Percentiles rank a stretch among this genome's conserved stretches.
phyloP scores from a whole-genome alignment of 139 green algal species.

The Picocystis salinarum region DNA sequence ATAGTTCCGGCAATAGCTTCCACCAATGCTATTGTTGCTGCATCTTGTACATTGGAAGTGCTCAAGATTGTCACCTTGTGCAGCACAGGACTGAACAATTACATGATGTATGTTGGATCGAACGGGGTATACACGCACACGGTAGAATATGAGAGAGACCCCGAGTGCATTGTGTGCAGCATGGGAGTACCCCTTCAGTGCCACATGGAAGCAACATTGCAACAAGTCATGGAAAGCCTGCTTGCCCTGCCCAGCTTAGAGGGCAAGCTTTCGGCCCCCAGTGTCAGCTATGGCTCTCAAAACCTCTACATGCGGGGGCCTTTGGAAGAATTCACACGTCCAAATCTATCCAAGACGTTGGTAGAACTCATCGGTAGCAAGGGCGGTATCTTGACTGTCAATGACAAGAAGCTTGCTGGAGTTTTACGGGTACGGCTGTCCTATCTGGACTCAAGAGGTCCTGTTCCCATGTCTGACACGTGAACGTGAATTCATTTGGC shows the following conservation, averaged over 20 bases:
- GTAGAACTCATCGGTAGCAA: constrained; percentile 25
- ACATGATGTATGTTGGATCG: constrained; percentile 64
- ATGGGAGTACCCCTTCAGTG: constrained; percentile 55
- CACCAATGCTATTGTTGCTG: constrained; percentile 92
- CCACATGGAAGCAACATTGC: constrained; percentile 8
- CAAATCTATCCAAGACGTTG: constrained; percentile 34
- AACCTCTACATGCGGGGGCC: constrained; percentile 78
- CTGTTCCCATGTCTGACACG: too few relatives aligned
- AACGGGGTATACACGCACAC: constrained; percentile 90
- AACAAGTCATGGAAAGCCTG: constrained; percentile 28
- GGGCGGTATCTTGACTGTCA: constrained; percentile 51
- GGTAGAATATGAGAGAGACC: constrained; percentile 70
- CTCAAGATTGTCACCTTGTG: constrained; percentile 89
- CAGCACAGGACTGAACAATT: constrained; percentile 1
- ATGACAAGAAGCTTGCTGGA: constrained; percentile 70
- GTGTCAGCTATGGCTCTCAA: constrained; percentile 40
- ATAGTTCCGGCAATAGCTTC: constrained; percentile 98
- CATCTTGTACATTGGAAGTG: constrained; percentile 73
- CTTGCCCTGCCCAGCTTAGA: background rate
- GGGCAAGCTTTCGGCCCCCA: constrained; percentile 45
- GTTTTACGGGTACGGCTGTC: constrained; percentile 40
- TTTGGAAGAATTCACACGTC: constrained; percentile 63
- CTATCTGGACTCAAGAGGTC: too few relatives aligned
- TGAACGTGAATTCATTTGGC: too few relatives aligned
- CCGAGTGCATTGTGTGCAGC: constrained; percentile 68